These are phyloP conservation scores for Candida takata DNA, from an alignment of 805 yeast species.

Conservation along the genomic window DNA sequence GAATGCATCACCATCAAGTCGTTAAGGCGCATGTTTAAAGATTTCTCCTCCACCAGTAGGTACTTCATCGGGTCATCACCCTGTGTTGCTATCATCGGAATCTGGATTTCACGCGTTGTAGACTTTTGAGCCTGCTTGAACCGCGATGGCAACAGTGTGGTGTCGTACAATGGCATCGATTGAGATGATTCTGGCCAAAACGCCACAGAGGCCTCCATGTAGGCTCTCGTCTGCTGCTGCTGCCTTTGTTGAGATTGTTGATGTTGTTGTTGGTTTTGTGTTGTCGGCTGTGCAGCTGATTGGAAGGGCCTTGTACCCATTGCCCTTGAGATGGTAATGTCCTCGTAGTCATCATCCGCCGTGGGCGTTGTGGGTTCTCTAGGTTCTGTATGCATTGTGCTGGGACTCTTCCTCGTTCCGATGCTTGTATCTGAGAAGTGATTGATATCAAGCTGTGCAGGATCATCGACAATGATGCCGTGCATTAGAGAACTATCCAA, in stretches of 20 bases:
- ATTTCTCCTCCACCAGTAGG: conserved; percentile 16
- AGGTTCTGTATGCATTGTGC: neutral
- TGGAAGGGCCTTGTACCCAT: neutral
- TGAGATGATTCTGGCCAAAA: conserved; percentile 3
- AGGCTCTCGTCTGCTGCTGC: neutral
- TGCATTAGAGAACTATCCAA: neutral
- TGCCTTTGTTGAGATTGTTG: neutral
- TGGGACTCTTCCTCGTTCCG: conserved; percentile 1
- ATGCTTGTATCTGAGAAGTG: conserved; percentile 3
- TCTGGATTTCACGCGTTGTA: neutral
- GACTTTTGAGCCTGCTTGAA: neutral
- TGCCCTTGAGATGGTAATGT: conserved; percentile 1
- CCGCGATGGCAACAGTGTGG: neutral
- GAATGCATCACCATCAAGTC: conserved; percentile 20
- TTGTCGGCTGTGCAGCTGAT: no score
- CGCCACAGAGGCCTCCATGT: conserved; percentile 1
- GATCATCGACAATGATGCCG: conserved; percentile 1
- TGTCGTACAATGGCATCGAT: neutral
- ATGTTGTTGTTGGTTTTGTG: no score
- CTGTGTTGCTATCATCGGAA: neutral
- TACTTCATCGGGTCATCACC: conserved; percentile 12
- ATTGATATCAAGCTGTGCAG: conserved; percentile 2
- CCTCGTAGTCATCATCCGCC: conserved; percentile 3
- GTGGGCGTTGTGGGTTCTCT: conserved; percentile 3
- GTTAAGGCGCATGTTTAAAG: conserved; percentile 10